Evolutionary conservation across 257 asterid genomes (phyloP).

Genomic region (Phtheirospermum japonicum): DNA sequence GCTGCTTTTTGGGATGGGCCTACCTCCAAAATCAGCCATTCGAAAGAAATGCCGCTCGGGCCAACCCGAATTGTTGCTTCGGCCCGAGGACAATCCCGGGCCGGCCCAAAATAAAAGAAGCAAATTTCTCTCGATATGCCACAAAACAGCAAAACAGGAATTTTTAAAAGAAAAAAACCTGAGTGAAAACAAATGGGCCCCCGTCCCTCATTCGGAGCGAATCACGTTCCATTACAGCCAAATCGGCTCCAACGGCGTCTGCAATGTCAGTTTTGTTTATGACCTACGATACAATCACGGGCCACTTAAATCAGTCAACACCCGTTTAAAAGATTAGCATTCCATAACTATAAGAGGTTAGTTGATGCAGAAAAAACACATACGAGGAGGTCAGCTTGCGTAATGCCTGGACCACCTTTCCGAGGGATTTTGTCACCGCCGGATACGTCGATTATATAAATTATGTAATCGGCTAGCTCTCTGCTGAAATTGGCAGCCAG

Average conservation of each 20-base stretch:
- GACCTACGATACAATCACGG: too few species aligned
- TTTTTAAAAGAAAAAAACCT: slow-evolving; percentile 41
- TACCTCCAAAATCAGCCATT: too few species aligned
- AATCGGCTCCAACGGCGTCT: slow-evolving; percentile 84
- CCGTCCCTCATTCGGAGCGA: slow-evolving; percentile 96
- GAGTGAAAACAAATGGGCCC: slow-evolving; percentile 93
- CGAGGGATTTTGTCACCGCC: slow-evolving; percentile 96
- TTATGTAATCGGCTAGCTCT: slow-evolving; percentile 88
- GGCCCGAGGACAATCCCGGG: too few species aligned
- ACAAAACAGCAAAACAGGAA: too few species aligned
- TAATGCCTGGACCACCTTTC: slow-evolving; percentile 97
- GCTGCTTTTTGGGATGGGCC: too few species aligned
- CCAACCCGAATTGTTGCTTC: too few species aligned
- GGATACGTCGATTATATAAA: slow-evolving; percentile 89
- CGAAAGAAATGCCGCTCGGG: too few species aligned
- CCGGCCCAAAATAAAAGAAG: too few species aligned
- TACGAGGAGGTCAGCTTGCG: slow-evolving; percentile 96
- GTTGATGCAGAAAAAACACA: slow-evolving; percentile 23
- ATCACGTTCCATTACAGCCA: slow-evolving; percentile 91
- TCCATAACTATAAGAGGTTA: not conserved
- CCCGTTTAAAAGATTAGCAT: not conserved
- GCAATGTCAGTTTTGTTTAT: slow-evolving; percentile 97
- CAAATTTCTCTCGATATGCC: too few species aligned
- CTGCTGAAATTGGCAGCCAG: slow-evolving; percentile 96
- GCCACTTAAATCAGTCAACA: too few species aligned